Evolutionary conservation across 768 basidiomycete genomes (phyloP).

Genomic region (Erythrobasidium yunnanense): DNA sequence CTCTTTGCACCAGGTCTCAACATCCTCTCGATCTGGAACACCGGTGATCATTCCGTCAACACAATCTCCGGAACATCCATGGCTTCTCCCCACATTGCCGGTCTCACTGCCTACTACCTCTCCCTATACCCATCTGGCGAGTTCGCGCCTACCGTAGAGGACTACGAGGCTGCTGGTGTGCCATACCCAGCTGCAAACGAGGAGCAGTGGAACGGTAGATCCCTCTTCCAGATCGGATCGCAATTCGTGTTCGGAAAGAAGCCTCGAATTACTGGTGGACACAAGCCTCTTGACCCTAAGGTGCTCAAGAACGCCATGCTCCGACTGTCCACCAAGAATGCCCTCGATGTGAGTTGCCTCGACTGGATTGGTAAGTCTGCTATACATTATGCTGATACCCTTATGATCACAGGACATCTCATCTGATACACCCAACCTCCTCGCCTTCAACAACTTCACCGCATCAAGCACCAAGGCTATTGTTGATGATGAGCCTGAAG

Average conservation of each 20-base stretch:
- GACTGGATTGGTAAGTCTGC: too few species aligned
- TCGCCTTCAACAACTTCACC: conserved; percentile 62
- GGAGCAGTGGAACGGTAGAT: conserved; percentile 47
- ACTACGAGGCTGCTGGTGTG: conserved; percentile 41
- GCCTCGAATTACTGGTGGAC: conserved; percentile 43
- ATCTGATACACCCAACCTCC: conserved; percentile 55
- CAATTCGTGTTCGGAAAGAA: conserved; percentile 24
- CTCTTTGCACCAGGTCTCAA: conserved; percentile 56
- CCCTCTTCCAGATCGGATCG: conserved; percentile 40
- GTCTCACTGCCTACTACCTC: conserved; percentile 80
- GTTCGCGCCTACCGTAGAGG: conserved; percentile 28
- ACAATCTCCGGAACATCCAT: conserved; percentile 73
- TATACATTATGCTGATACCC: too few species aligned
- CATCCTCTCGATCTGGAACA: conserved; percentile 74
- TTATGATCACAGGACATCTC: conserved; percentile 29
- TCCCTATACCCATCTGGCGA: conserved; percentile 48
- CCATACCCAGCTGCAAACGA: conserved; percentile 38
- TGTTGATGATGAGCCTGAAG: background rate
- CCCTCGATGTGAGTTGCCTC: conserved; percentile 47
- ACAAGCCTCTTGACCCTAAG: conserved; percentile 49
- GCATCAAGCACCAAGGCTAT: background rate
- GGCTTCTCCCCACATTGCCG: conserved; percentile 70
- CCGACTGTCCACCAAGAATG: conserved; percentile 49
- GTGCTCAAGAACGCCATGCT: conserved; percentile 69
- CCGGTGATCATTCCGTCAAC: conserved; percentile 52